These are phyloP conservation scores for Mortierella sp. DNA, from an alignment of 371 early-diverging fungal genomes.

Conservation along the genomic window DNA sequence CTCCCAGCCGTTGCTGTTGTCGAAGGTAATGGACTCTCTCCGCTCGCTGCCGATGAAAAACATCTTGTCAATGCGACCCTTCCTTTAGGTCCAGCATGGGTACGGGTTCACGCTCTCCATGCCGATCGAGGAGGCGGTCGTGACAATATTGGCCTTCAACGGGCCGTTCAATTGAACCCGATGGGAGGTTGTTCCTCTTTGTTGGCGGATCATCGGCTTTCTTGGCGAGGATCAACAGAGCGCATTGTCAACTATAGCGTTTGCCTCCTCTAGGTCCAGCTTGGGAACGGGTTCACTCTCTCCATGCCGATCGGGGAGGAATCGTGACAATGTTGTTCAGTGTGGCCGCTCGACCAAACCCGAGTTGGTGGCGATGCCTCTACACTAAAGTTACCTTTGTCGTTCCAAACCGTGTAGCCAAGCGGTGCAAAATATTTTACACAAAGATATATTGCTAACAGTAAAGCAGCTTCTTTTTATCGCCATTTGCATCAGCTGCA, in stretches of 20 bases:
- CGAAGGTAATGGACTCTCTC: constrained; percentile 30
- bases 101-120: no score
- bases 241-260: constrained; percentile 31
- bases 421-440: constrained; percentile 18
- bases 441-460: constrained; percentile 4
- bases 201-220: no score
- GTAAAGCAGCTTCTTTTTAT: no score
- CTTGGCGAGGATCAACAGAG: constrained; percentile 26
- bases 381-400: constrained; percentile 40
- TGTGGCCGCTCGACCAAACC: constrained; percentile 39
- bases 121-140: constrained; percentile 27
- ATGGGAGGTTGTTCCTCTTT: constrained; percentile 35
- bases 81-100: constrained; percentile 29
- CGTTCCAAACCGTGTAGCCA: constrained; percentile 18
- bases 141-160: constrained; percentile 23
- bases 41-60: constrained; percentile 22
- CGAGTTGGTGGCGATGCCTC: constrained; percentile 36
- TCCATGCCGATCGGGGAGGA: constrained; percentile 33
- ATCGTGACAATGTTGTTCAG: constrained; percentile 42
- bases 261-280: constrained; percentile 30
- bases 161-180: constrained; percentile 34
- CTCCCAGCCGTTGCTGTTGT: no score
- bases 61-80: constrained; percentile 36
- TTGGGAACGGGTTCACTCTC: constrained; percentile 31
- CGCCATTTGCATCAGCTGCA: constrained; percentile 7